Percentiles rank a stretch among this genome's conserved stretches.
Evolutionary conservation across 306 rosid species (phyloP).

Genomic region (Trifolium fragiferum): DNA sequence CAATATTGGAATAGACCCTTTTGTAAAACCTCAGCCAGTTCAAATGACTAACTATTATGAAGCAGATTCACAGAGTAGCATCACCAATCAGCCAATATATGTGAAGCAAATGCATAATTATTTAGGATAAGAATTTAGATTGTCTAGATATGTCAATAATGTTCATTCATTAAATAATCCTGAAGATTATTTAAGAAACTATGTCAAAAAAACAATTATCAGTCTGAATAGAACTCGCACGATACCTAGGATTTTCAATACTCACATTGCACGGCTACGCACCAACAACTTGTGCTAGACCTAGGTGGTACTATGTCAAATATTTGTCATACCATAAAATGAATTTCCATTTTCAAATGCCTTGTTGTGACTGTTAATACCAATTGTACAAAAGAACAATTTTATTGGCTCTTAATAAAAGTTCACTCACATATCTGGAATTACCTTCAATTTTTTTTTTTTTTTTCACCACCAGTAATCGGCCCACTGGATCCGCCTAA

Average conservation of each 20-base stretch:
- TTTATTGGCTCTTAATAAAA: slow-evolving; percentile 21
- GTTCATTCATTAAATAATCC: slow-evolving; percentile 27
- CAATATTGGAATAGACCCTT: slow-evolving; percentile 45
- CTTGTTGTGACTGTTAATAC: slow-evolving; percentile 18
- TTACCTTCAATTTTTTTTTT: no score
- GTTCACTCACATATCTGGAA: not conserved
- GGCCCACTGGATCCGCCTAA: no score
- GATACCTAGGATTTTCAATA: not conserved
- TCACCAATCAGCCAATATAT: slow-evolving; percentile 45
- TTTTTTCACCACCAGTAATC: no score
- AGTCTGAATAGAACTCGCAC: not conserved
- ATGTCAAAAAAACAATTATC: no score
- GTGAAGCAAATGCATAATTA: slow-evolving; percentile 53
- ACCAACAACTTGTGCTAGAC: not conserved
- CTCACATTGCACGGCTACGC: not conserved
- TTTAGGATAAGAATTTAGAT: slow-evolving; percentile 36
- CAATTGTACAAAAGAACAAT: slow-evolving; percentile 29
- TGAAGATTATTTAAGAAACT: slow-evolving; percentile 23
- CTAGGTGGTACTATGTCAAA: slow-evolving; percentile 3
- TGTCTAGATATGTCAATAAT: slow-evolving; percentile 34
- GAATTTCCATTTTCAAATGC: slow-evolving; percentile 34
- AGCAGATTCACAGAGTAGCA: slow-evolving; percentile 48
- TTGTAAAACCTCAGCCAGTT: slow-evolving; percentile 48
- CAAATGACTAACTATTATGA: slow-evolving; percentile 46
- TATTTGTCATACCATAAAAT: not conserved